A percentile compares a stretch with the other conserved stretches of the same genome.
These are phyloP conservation scores for Hyphodiscus hymeniophilus DNA, from an alignment of 495 filamentous ascomycete species.

Conservation along the genomic window DNA sequence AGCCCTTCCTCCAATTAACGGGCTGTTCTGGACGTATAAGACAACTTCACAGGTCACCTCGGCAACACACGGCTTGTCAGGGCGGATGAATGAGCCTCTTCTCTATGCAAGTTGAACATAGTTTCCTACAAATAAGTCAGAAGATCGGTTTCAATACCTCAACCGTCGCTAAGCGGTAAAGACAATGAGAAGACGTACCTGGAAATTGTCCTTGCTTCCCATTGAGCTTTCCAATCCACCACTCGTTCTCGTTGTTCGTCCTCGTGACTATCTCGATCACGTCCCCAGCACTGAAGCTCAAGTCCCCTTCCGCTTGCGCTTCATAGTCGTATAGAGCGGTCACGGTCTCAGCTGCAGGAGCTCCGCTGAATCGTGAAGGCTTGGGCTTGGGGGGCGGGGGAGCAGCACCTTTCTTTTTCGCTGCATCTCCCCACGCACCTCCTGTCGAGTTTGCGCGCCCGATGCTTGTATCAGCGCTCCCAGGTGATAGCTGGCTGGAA, in stretches of 20 bases:
- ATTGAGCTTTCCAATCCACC: conserved; percentile 80
- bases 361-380: conserved; percentile 62
- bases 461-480: conserved; percentile 23
- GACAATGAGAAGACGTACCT: conserved; percentile 50
- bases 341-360: conserved; percentile 59
- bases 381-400: conserved; percentile 92
- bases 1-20: no score
- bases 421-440: conserved; percentile 50
- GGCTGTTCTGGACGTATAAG: no score
- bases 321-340: conserved; percentile 92
- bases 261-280: conserved; percentile 78
- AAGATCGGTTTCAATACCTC: neutral
- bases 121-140: conserved; percentile 30
- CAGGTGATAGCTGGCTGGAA: conserved; percentile 28
- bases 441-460: conserved; percentile 49
- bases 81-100: neutral
- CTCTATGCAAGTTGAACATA: conserved; percentile 29
- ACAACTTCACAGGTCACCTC: no score
- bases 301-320: conserved; percentile 87
- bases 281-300: conserved; percentile 87
- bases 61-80: neutral
- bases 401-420: conserved; percentile 71
- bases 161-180: neutral
- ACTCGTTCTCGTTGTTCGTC: conserved; percentile 86
- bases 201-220: conserved; percentile 89